Evolutionary conservation across 352 stramenopile genomes (phyloP).

Genomic region (Globisporangium radiosum): DNA sequence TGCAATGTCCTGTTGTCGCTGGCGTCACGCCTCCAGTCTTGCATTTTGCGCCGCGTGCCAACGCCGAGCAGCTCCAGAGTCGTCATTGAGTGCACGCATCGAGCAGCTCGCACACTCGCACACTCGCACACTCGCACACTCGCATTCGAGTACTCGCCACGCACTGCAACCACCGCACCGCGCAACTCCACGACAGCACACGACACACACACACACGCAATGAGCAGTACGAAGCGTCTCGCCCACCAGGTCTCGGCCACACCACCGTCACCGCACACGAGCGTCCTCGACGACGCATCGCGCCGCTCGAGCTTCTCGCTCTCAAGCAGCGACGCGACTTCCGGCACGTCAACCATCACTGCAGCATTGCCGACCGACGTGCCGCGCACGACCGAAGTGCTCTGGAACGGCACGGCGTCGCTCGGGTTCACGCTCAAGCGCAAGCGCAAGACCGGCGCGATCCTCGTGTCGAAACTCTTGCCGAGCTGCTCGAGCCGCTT

Average conservation of each 20-base stretch:
- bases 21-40: conserved; percentile 1
- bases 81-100: neutral
- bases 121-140: neutral
- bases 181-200: neutral
- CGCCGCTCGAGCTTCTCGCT: conserved; percentile 7
- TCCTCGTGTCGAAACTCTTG: conserved; percentile 62
- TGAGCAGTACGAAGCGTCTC: conserved; percentile 13
- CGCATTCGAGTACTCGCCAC: neutral
- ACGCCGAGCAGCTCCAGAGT: neutral
- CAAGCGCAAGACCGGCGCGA: conserved; percentile 51
- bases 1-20: too few species aligned
- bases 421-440: conserved; percentile 74
- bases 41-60: conserved; percentile 2
- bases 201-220: neutral
- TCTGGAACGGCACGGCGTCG: conserved; percentile 49
- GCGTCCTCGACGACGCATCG: conserved; percentile 2
- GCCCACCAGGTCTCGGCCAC: conserved; percentile 16
- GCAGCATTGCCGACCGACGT: neutral
- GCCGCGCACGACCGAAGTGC: conserved; percentile 56
- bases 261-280: conserved; percentile 12
- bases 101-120: neutral
- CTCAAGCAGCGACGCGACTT: conserved; percentile 1
- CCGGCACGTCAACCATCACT: neutral
- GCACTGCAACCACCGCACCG: neutral
- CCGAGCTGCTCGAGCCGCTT: conserved; percentile 23